A percentile compares a stretch with the other conserved stretches of the same genome.
Conservation (phyloP, 129 eudicot species). For the Flaveria trinervia region DNA sequence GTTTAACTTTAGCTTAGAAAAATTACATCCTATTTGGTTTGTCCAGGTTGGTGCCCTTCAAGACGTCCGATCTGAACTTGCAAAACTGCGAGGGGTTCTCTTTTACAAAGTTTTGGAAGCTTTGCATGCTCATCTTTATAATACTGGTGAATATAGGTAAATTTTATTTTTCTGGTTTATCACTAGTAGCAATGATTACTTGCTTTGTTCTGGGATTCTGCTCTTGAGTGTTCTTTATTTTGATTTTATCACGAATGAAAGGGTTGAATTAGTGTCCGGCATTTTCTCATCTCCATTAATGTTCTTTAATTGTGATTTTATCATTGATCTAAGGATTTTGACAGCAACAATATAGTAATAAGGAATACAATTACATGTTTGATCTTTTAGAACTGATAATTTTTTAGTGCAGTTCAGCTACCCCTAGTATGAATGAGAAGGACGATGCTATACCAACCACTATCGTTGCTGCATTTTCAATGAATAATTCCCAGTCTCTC, state of each 20-base stretch:
- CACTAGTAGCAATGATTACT: conserved; percentile 16
- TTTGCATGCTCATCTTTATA: conserved; percentile 94
- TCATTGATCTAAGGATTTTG: conserved; percentile 1
- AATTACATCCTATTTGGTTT: conserved; percentile 25
- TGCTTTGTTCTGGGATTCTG: conserved; percentile 15
- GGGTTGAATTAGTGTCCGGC: not conserved
- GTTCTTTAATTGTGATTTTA: not conserved
- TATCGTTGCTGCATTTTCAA: conserved; percentile 60
- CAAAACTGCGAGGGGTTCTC: conserved; percentile 78
- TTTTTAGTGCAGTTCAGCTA: conserved; percentile 68
- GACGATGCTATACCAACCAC: conserved; percentile 86
- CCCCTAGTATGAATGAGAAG: conserved; percentile 64
- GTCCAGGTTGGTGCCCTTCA: conserved; percentile 98
- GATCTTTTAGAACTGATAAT: conserved; percentile 34
- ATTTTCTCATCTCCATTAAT: not conserved
- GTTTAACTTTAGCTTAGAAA: conserved; percentile 16
- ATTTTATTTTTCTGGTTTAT: conserved; percentile 20
- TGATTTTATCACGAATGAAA: conserved; percentile 15
- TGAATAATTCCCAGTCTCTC: conserved; percentile 71
- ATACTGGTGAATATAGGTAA: conserved; percentile 94
- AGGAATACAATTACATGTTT: not conserved
- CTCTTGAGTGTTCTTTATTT: conserved; percentile 2
- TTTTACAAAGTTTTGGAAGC: conserved; percentile 94
- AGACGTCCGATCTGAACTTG: conserved; percentile 93
- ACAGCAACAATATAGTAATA: not conserved